Evolutionary conservation across 306 rosid genomes (phyloP).

Genomic region (Prunus fruticosa): DNA sequence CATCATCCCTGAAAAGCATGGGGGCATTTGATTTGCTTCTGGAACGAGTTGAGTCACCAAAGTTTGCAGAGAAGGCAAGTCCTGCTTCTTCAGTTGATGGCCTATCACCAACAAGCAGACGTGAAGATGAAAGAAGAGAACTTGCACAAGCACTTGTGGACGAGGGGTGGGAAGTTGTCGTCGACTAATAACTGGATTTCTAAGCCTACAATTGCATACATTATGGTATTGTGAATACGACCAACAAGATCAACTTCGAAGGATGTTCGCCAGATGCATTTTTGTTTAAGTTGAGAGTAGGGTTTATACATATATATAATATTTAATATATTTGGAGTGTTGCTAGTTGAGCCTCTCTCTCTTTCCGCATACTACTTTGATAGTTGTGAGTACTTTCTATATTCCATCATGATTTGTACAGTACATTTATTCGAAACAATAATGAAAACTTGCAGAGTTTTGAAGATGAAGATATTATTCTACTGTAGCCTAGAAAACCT

Average conservation of each 20-base stretch:
- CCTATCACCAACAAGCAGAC: slow-evolving; percentile 1
- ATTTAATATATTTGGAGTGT: neutral
- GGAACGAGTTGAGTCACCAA: slow-evolving; percentile 37
- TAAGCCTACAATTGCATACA: neutral
- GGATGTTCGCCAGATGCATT: neutral
- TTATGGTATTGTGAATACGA: slow-evolving; percentile 16
- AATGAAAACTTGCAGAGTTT: neutral
- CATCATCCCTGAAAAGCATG: slow-evolving; percentile 38
- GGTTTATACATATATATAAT: no score
- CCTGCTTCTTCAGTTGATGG: slow-evolving; percentile 27
- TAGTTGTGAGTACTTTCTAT: no score
- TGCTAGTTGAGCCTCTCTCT: no score
- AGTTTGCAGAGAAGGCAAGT: slow-evolving; percentile 21
- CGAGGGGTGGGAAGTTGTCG: slow-evolving; percentile 71
- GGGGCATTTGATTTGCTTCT: slow-evolving; percentile 12
- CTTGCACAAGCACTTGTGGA: slow-evolving; percentile 36
- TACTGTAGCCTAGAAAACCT: no score
- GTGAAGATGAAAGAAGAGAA: neutral
- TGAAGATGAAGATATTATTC: neutral
- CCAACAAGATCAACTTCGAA: slow-evolving; percentile 12
- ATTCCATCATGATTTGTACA: no score
- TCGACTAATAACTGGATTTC: slow-evolving; percentile 28
- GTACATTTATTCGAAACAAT: no score
- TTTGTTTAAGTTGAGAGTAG: neutral
- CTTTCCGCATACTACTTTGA: no score